A percentile compares a stretch with the other conserved stretches of the same genome.
Evolutionary conservation across 148 eudicot species (phyloP).

Genomic region (Rhododendron simsii): DNA sequence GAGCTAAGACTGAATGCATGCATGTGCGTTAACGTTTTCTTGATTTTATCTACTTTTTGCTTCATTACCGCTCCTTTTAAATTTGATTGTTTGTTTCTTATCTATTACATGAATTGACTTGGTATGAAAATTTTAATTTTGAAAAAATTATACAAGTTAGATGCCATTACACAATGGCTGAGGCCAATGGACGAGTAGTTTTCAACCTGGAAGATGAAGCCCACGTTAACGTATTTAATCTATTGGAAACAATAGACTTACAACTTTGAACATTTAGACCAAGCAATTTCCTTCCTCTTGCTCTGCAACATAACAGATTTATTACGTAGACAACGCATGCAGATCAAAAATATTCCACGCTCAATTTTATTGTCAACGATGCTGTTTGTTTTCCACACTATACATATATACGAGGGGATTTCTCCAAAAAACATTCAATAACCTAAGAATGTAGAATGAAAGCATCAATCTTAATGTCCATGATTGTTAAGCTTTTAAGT

Average conservation of each 20-base stretch:
- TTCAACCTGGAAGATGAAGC: conserved; percentile 56
- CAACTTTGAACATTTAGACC: background rate
- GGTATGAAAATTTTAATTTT: conserved; percentile 14
- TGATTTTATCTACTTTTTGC: background rate
- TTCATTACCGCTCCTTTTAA: background rate
- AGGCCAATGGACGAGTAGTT: conserved; percentile 28
- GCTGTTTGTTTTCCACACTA: background rate
- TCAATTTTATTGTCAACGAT: background rate
- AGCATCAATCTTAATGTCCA: background rate
- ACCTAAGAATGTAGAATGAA: background rate
- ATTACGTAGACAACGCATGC: background rate
- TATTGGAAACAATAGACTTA: background rate
- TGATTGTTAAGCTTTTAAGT: too few species aligned
- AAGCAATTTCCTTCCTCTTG: background rate
- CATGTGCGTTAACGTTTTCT: background rate
- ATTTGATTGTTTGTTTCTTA: background rate
- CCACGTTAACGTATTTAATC: conserved; percentile 20
- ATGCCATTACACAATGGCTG: conserved; percentile 43
- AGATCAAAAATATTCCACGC: background rate
- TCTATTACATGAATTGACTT: background rate
- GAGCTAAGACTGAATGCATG: background rate
- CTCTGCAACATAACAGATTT: background rate
- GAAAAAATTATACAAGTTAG: conserved; percentile 28
- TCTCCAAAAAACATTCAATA: background rate
- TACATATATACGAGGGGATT: background rate